phyloP scores from a whole-genome alignment of 1,284 basidiomycete genomes.

The Ustilago trichophora region DNA sequence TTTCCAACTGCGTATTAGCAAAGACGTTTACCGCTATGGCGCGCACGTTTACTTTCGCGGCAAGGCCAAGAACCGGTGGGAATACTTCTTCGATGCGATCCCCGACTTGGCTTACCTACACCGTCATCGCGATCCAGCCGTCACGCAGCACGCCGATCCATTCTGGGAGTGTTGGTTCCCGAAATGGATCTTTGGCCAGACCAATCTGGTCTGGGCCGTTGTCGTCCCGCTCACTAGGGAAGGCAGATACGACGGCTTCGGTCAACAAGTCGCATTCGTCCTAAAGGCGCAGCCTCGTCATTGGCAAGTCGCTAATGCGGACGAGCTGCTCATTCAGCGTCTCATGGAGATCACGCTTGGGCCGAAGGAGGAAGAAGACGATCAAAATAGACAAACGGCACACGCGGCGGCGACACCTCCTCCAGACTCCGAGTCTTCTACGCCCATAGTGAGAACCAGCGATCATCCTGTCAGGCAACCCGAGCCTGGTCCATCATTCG shows the following conservation, averaged over 20 bases:
- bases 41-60: background rate
- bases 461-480: too few relatives aligned
- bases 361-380: background rate
- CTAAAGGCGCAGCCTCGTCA: background rate
- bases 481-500: background rate
- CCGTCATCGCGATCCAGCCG: background rate
- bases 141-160: background rate
- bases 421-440: too few relatives aligned
- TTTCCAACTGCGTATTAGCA: conserved; percentile 6
- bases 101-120: background rate
- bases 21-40: conserved; percentile 12
- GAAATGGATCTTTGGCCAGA: conserved; percentile 4
- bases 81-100: background rate
- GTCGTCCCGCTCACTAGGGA: background rate
- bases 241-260: background rate
- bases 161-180: background rate
- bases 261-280: background rate
- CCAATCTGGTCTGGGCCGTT: background rate
- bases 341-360: background rate
- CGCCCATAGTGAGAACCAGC: too few relatives aligned
- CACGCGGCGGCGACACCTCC: background rate
- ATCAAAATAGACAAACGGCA: background rate
- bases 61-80: background rate
- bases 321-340: background rate
- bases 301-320: conserved; percentile 5